Base-by-base conservation (phyloP, 345 rosid species). In the Viola odorata region DNA sequence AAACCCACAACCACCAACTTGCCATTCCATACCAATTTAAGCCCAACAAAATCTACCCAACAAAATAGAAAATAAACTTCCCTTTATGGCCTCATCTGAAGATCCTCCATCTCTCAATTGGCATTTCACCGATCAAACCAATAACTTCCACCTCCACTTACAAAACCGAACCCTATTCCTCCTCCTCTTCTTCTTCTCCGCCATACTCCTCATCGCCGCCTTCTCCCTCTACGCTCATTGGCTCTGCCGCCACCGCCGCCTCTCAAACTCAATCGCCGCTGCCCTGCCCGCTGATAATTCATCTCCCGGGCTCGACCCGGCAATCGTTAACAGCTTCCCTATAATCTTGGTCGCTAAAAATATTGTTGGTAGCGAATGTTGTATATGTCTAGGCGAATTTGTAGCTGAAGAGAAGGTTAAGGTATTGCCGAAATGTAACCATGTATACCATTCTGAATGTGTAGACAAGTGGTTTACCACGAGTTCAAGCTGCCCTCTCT, bases 321-420 rank as follows among this genome's bases (percentile, higher is more conserved):
- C 48, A 2, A 4, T 64, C 37, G 76, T 78, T 48, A 17, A 42
- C 47, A 61, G 68, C 0, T 45, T 82, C 50, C 78, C 82, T 9
- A 60, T 67, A 10, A 41, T 57, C 1, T 50, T 69, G 53, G 37
- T 53, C 57, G 64, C 68, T 8, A 45, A 6, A 17, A n/a, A 23
- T 44, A 0, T 0, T 6, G 14, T 37, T 0, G 66, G 12, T 12
- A 39, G 7, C 6, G 91, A 87, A 54, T 85, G 97, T 49, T 85
- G 80, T 44, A 85, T 91, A 61, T 91, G 96, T 50, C 79, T 88
- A 0, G 87, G 89, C 37, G 77, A 52, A 23, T 74, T 88, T 8
- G 86, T 77, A 14, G 94, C 84, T n/a, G 94, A 87, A 1, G 91
- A 85, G 52, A 85, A 80, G 53, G 77, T 88, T 71, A 85, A 85